Conservation (phyloP, 2,329 filamentous ascomycete genomes). For the Hymenoscyphus albidus region DNA sequence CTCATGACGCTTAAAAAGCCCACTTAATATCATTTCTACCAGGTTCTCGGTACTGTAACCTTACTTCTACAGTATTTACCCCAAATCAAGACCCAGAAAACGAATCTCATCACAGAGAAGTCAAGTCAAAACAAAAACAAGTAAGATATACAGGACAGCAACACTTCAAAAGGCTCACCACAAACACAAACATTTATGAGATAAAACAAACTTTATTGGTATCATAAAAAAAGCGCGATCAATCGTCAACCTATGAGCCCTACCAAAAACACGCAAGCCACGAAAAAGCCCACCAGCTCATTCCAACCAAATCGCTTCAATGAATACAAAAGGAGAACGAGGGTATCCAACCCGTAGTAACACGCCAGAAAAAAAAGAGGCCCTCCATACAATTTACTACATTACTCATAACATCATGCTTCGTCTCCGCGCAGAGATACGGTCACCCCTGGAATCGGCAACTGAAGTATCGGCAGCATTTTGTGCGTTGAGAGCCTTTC, state of each 20-base stretch:
- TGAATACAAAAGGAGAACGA: background rate
- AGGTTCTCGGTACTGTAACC: no score
- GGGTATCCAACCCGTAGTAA: background rate
- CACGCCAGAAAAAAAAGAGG: conserved; percentile 1
- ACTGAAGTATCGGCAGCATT: conserved; percentile 21
- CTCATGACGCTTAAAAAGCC: no score
- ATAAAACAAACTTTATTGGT: conserved; percentile 8
- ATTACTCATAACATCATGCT: conserved; percentile 38
- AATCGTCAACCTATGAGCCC: conserved; percentile 1
- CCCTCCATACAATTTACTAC: background rate
- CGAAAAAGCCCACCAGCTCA: background rate
- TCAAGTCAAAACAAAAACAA: no score
- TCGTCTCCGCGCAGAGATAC: conserved; percentile 32
- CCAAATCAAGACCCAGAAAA: no score
- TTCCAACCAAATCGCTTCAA: background rate
- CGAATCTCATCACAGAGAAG: no score
- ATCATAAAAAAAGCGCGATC: conserved; percentile 5
- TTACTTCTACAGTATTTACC: no score
- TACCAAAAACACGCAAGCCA: background rate
- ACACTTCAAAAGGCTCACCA: no score
- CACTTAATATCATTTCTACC: no score
- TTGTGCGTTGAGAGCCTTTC: conserved; percentile 9
- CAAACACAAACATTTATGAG: no score
- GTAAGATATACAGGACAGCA: no score
- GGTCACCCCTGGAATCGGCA: conserved; percentile 27